Conservation (phyloP, 2,329 filamentous ascomycete genomes). For the Aspergillus oerlinghausenensis region DNA sequence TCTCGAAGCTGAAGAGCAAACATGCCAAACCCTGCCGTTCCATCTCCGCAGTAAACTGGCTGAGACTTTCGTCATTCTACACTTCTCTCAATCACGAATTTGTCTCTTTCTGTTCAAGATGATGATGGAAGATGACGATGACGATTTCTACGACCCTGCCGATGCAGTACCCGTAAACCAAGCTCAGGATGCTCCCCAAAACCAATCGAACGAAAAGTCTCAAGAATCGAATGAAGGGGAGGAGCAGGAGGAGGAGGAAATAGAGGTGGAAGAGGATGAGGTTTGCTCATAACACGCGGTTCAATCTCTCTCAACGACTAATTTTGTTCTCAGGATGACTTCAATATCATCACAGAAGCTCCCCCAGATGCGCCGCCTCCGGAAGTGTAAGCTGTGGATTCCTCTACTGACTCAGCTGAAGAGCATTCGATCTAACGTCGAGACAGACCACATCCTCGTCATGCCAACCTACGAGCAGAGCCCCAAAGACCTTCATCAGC, state of each 20-base stretch:
- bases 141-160: conserved; percentile 44
- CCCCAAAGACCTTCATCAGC: conserved; percentile 30
- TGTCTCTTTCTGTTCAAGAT: conserved; percentile 9
- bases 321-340: conserved; percentile 38
- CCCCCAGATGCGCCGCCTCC: conserved; percentile 38
- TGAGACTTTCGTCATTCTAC: conserved; percentile 4
- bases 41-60: conserved; percentile 17
- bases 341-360: conserved; percentile 48
- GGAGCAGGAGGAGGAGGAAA: conserved; percentile 37
- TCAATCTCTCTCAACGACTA: conserved; percentile 3
- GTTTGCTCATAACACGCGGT: conserved; percentile 10
- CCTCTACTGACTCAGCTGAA: not conserved
- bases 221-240: conserved; percentile 34
- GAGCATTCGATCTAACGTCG: conserved; percentile 12
- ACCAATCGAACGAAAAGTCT: conserved; percentile 24
- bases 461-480: conserved; percentile 33
- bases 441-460: conserved; percentile 37
- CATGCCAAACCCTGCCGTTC: conserved; percentile 16
- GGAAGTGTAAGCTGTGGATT: conserved; percentile 31
- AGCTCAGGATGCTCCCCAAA: conserved; percentile 24
- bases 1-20: conserved; percentile 13
- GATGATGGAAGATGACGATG: conserved; percentile 45
- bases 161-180: conserved; percentile 32
- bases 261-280: conserved; percentile 37
- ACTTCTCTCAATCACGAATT: conserved; percentile 2